phyloP scores from a whole-genome alignment of 768 basidiomycete genomes.

The Boletus rufocinnamomeus region DNA sequence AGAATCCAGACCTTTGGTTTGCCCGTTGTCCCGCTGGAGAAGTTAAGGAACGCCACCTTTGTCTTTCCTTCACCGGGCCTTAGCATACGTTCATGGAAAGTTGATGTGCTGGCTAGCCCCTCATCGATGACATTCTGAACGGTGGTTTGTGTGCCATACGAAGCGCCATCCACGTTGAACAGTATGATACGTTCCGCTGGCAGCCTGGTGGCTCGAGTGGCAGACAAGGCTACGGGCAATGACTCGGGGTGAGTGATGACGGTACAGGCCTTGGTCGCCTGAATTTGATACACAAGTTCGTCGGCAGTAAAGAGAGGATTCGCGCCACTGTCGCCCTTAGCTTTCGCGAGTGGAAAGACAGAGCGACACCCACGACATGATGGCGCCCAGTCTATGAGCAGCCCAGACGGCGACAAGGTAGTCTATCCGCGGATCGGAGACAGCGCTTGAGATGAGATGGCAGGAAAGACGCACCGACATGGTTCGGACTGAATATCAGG shows the following conservation, averaged over 20 bases:
- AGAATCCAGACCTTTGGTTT: slow-evolving; percentile 58
- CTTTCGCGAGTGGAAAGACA: background rate
- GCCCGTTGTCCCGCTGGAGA: slow-evolving; percentile 78
- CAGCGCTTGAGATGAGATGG: background rate
- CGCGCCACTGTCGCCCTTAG: slow-evolving; percentile 47
- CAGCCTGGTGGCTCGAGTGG: slow-evolving; percentile 44
- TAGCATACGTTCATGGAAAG: slow-evolving; percentile 54
- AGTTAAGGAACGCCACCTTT: slow-evolving; percentile 70
- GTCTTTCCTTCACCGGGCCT: slow-evolving; percentile 61
- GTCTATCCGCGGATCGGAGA: slow-evolving; percentile 36
- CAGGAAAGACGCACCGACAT: slow-evolving; percentile 48
- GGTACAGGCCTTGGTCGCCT: slow-evolving; percentile 46
- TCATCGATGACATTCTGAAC: slow-evolving; percentile 50
- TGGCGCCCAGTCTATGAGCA: slow-evolving; percentile 54
- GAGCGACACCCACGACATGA: slow-evolving; percentile 51
- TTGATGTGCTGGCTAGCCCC: slow-evolving; percentile 42
- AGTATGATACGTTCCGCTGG: slow-evolving; percentile 47
- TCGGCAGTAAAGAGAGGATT: slow-evolving; percentile 61
- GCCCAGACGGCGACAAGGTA: slow-evolving; percentile 60
- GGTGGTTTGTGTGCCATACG: slow-evolving; percentile 29
- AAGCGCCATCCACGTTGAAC: slow-evolving; percentile 33
- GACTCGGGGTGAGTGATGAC: slow-evolving; percentile 51
- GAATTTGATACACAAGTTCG: slow-evolving; percentile 61
- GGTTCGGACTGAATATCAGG: slow-evolving; percentile 66
- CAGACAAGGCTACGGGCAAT: slow-evolving; percentile 45